Percentiles rank a stretch among this genome's conserved stretches.
These are phyloP conservation scores for Capsicum baccatum DNA, from an alignment of 257 asterid species.

Conservation along the genomic window DNA sequence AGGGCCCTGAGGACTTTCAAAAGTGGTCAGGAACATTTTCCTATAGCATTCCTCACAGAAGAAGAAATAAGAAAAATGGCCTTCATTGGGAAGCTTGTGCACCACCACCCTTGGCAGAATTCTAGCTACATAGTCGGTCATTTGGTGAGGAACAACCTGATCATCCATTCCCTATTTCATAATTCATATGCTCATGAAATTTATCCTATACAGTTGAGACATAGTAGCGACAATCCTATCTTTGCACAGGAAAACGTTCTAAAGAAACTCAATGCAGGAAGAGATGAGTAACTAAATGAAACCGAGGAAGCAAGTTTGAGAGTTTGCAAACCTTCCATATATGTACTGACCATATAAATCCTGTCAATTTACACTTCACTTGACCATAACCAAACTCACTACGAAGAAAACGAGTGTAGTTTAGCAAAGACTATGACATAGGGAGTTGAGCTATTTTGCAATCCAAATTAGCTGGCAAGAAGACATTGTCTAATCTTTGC, in stretches of 20 bases:
- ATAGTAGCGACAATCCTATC: not conserved
- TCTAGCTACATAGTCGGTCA: conserved; percentile 67
- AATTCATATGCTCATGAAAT: not conserved
- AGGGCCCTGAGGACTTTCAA: conserved; percentile 75
- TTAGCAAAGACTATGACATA: not conserved
- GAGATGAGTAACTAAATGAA: too few relatives aligned
- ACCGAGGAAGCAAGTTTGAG: not conserved
- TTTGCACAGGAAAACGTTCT: not conserved
- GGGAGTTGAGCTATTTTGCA: not conserved
- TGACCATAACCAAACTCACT: conserved; percentile 54
- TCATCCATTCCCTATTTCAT: conserved; percentile 77
- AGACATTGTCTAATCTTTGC: not conserved
- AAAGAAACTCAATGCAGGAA: conserved; percentile 8
- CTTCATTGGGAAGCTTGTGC: conserved; percentile 79
- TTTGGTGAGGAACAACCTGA: conserved; percentile 67
- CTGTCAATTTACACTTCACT: conserved; percentile 69
- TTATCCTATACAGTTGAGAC: not conserved
- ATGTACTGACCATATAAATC: conserved; percentile 90
- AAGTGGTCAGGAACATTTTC: conserved; percentile 64
- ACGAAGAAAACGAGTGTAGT: too few relatives aligned
- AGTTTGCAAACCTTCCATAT: conserved; percentile 77
- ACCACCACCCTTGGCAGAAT: conserved; percentile 62
- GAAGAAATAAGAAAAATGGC: conserved; percentile 80
- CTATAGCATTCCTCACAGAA: conserved; percentile 74
- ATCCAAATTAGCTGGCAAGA: not conserved